Evolutionary conservation across 345 rosid genomes (phyloP), one percentile per base, ranked within the genome.

Genomic region (Hypericum perforatum): DNA sequence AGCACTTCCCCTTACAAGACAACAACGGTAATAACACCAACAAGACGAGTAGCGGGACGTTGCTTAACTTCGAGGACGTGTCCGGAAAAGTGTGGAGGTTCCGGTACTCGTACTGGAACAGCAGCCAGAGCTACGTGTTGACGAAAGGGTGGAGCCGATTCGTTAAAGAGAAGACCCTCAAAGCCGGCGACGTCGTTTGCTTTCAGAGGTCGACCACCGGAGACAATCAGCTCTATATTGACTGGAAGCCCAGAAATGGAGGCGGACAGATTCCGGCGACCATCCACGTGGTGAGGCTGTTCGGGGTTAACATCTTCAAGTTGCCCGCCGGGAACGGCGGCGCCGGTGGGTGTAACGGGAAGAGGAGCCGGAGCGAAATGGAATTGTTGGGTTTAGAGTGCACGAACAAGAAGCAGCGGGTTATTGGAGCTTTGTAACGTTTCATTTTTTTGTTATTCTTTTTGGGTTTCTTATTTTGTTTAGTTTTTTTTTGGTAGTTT

Each of bases 131-230:
- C 60, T 91, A 87, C 41, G 98, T 87, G 49, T 72, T 91, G 59
- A 91, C 98, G 1, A 85, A 85, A 68, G 98, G 98, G 6, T 91
- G 96, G 98, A 87, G 87, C 79, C 73, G 89, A 7, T 91, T 82
- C 41, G 98, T 91, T 3, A 84, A 81, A 71, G 98, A 87, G 70
- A 91, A 81, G 76, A 74, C 58, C 48, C 61, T 91, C 29, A 75
- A 76, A 54, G 87, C 95, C 57, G 96, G 98, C 15, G 98, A 91
- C 62, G 58, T 71, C 57, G 89, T 91, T 22, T 45, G 81, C 53
- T 91, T 91, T 60, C 89, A 74, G 54, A 76, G 82, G 63, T 91
- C 92, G n/a, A 82, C 83, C 13, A 95, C 87, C 3, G 63, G 69
- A 44, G 92, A 84, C 52, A 75, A 70, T 50, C 82, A 81, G 70